These are phyloP conservation scores for Penicillium odoratum DNA, from an alignment of 495 filamentous ascomycete genomes.

Conservation along the genomic window DNA sequence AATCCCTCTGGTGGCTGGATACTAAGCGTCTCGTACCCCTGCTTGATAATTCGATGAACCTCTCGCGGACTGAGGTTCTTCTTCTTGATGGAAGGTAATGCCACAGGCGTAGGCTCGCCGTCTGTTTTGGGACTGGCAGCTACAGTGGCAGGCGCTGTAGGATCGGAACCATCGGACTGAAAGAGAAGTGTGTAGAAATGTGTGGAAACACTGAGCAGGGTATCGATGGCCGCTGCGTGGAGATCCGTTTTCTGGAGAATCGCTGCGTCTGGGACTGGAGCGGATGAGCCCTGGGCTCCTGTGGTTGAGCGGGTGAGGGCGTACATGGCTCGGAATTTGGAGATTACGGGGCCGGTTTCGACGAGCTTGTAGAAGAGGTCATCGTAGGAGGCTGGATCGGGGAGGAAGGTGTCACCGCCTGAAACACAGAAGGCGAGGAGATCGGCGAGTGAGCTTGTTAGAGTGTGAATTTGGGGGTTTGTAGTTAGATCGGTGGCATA, in stretches of 20 bases:
- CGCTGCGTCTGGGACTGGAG: conserved; percentile 10
- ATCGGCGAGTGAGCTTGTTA: conserved; percentile 63
- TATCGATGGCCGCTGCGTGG: conserved; percentile 65
- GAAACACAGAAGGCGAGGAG: conserved; percentile 86
- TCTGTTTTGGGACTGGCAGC: conserved; percentile 25
- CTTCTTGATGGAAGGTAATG: conserved; percentile 39
- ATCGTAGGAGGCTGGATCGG: conserved; percentile 83
- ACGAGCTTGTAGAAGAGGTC: conserved; percentile 98
- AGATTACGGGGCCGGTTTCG: conserved; percentile 80
- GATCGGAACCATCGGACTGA: conserved; percentile 50
- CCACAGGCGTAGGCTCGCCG: conserved; percentile 25
- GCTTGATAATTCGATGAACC: conserved; percentile 88
- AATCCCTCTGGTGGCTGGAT: conserved; percentile 82
- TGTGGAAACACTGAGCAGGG: conserved; percentile 76
- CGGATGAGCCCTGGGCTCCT: background rate
- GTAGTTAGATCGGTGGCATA: conserved; percentile 74
- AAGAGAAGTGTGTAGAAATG: conserved; percentile 86
- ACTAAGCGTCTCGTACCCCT: conserved; percentile 90
- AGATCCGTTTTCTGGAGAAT: conserved; percentile 21
- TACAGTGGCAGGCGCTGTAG: conserved; percentile 2
- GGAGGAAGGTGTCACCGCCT: conserved; percentile 88
- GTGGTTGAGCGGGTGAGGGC: conserved; percentile 18
- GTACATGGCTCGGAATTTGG: conserved; percentile 81
- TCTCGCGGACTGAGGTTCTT: conserved; percentile 77
- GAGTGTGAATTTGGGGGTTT: conserved; percentile 57